Conservation (phyloP, 202 grass and related monocot genomes). For the Dendrocalamus latiflorus region DNA sequence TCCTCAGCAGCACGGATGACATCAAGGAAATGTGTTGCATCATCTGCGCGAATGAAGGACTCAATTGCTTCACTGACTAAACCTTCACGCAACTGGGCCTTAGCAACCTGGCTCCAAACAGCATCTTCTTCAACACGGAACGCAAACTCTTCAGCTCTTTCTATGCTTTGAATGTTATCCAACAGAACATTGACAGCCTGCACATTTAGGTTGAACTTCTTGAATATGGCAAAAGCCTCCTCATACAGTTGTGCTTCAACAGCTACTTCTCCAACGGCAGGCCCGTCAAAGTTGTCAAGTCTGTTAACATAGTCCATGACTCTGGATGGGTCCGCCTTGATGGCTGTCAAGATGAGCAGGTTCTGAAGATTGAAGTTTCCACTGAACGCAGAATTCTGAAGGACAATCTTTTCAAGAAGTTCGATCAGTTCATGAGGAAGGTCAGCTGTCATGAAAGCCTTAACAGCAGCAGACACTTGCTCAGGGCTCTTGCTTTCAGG, state of each 20-base stretch:
- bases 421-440: slow-evolving; percentile 96
- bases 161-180: slow-evolving; percentile 88
- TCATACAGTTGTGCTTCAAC: slow-evolving; percentile 90
- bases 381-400: slow-evolving; percentile 93
- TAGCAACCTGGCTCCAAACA: slow-evolving; percentile 95
- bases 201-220: slow-evolving; percentile 97
- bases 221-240: slow-evolving; percentile 95
- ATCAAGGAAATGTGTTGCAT: slow-evolving; percentile 83
- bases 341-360: slow-evolving; percentile 89
- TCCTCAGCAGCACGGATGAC: slow-evolving; percentile 89
- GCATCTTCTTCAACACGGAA: slow-evolving; percentile 95
- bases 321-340: slow-evolving; percentile 85
- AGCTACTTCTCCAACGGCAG: slow-evolving; percentile 92
- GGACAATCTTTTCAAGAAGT: slow-evolving; percentile 96
- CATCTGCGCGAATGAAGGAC: slow-evolving; percentile 95
- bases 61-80: slow-evolving; percentile 94
- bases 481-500: slow-evolving; percentile 99
- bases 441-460: slow-evolving; percentile 98
- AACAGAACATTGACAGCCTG: slow-evolving; percentile 91
- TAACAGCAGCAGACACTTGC: slow-evolving; percentile 96
- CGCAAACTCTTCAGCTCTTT: slow-evolving; percentile 91
- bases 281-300: slow-evolving; percentile 96
- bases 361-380: slow-evolving; percentile 97
- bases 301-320: slow-evolving; percentile 97
- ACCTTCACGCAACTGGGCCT: slow-evolving; percentile 86